Evolutionary conservation across 2,329 filamentous ascomycete species (phyloP).

Genomic region (Xylaria digitata): DNA sequence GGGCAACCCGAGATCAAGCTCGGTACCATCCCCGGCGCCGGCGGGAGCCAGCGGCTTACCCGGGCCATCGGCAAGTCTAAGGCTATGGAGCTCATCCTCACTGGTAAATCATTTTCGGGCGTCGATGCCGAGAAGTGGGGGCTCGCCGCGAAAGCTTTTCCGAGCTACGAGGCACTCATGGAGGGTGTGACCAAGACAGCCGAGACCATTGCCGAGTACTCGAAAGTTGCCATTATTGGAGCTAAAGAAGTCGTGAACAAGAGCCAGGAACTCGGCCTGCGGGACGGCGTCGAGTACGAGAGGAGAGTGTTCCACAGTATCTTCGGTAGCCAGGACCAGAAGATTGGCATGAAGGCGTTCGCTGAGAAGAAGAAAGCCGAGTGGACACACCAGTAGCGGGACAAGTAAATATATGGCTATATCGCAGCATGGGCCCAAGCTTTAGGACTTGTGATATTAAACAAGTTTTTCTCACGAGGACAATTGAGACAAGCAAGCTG

Average conservation of each 20-base stretch:
- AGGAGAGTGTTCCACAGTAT: constrained; percentile 90
- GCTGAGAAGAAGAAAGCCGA: constrained; percentile 92
- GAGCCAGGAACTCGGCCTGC: constrained; percentile 88
- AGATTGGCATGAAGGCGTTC: constrained; percentile 96
- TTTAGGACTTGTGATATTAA: not conserved
- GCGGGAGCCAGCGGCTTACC: constrained; percentile 89
- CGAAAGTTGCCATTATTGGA: constrained; percentile 85
- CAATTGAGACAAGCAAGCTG: not conserved
- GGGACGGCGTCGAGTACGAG: constrained; percentile 96
- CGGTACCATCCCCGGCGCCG: constrained; percentile 90
- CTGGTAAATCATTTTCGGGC: constrained; percentile 85
- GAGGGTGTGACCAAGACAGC: constrained; percentile 84
- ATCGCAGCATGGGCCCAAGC: not conserved
- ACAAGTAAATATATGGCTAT: not conserved
- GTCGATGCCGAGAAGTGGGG: constrained; percentile 91
- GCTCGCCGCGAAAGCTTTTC: constrained; percentile 84
- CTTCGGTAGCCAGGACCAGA: constrained; percentile 96
- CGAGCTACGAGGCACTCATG: constrained; percentile 82
- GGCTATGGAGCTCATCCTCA: constrained; percentile 92
- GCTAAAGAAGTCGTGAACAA: constrained; percentile 99
- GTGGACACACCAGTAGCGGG: constrained; percentile 80
- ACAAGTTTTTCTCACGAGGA: not conserved
- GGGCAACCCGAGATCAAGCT: constrained; percentile 98
- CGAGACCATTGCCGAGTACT: constrained; percentile 88
- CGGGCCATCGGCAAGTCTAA: constrained; percentile 83